These are phyloP conservation scores for Chlorella sp. DNA, from an alignment of 139 green algal genomes.

Conservation along the genomic window DNA sequence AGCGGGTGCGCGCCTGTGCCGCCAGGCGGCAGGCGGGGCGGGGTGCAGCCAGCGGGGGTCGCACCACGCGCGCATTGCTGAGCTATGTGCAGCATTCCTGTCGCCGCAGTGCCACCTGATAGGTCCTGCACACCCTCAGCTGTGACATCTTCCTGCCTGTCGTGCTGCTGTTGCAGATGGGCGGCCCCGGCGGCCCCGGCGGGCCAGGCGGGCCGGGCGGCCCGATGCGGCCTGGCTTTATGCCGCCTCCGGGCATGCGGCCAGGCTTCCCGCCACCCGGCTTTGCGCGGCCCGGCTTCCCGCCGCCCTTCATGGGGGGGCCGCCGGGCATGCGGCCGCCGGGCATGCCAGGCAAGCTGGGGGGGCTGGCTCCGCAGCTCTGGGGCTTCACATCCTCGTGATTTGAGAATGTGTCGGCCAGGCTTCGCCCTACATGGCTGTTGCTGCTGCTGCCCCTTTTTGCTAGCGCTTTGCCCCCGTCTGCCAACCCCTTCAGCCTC, in stretches of 20 bases:
- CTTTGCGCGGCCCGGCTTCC: background rate
- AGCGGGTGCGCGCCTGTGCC: background rate
- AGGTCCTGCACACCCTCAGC: background rate
- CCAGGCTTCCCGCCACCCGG: background rate
- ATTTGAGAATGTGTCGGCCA: too few relatives aligned
- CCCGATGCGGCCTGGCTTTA: constrained; percentile 4
- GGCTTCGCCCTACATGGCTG: too few relatives aligned
- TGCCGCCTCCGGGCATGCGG: constrained; percentile 4
- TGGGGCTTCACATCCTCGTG: too few relatives aligned
- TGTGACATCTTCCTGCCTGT: background rate
- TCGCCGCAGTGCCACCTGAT: too few relatives aligned
- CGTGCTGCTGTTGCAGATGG: background rate
- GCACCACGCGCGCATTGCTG: too few relatives aligned
- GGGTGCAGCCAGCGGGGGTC: too few relatives aligned
- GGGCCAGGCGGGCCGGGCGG: background rate
- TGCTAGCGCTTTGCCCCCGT: too few relatives aligned
- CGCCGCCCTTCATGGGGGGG: background rate
- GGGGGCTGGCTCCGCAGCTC: too few relatives aligned
- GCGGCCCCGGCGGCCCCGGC: background rate
- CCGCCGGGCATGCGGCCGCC: background rate
- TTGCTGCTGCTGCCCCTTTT: too few relatives aligned
- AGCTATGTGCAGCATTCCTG: too few relatives aligned
- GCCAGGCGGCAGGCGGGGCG: too few relatives aligned
- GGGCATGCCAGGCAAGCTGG: background rate
- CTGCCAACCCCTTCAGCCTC: too few relatives aligned